A percentile compares a stretch with the other conserved stretches of the same genome.
phyloP scores from a whole-genome alignment of 1,284 basidiomycete species.

The Cryptococcus depauperatus region DNA sequence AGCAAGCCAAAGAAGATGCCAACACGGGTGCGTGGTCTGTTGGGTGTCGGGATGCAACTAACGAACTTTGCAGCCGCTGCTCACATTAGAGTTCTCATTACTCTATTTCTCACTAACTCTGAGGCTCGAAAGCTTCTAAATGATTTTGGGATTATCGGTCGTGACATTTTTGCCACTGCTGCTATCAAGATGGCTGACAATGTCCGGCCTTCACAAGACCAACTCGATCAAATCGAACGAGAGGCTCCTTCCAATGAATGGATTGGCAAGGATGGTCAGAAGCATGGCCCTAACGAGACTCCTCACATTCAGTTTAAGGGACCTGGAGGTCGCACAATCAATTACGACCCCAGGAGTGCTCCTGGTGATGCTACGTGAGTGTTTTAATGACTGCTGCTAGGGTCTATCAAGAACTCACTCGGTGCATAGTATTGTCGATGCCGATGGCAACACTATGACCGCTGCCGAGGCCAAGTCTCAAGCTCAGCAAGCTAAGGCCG shows the following conservation, averaged over 20 bases:
- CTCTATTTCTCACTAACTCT: slow-evolving; percentile 78
- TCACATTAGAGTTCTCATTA: slow-evolving; percentile 76
- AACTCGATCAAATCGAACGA: slow-evolving; percentile 60
- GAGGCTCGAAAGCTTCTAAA: slow-evolving; percentile 81
- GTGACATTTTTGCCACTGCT: slow-evolving; percentile 73
- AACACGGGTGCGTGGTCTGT: slow-evolving; percentile 50
- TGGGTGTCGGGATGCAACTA: neutral
- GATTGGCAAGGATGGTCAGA: slow-evolving; percentile 44
- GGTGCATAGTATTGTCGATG: slow-evolving; percentile 35
- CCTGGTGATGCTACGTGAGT: slow-evolving; percentile 34
- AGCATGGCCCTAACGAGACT: slow-evolving; percentile 44
- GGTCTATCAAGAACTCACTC: too few species aligned
- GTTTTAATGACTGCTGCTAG: neutral
- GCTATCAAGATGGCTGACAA: slow-evolving; percentile 65
- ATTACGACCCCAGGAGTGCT: slow-evolving; percentile 46
- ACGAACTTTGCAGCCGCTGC: slow-evolving; percentile 53
- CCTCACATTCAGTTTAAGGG: slow-evolving; percentile 41
- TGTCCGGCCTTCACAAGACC: slow-evolving; percentile 61
- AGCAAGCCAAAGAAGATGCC: slow-evolving; percentile 55
- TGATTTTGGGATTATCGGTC: slow-evolving; percentile 65
- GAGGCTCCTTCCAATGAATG: slow-evolving; percentile 57
- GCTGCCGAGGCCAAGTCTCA: slow-evolving; percentile 38
- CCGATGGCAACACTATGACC: slow-evolving; percentile 37
- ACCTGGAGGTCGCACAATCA: slow-evolving; percentile 41
- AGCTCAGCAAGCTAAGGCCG: slow-evolving; percentile 39